Percentiles rank a stretch among this genome's conserved stretches.
These are phyloP conservation scores for Suillus lakei DNA, from an alignment of 768 basidiomycete genomes.

Conservation along the genomic window DNA sequence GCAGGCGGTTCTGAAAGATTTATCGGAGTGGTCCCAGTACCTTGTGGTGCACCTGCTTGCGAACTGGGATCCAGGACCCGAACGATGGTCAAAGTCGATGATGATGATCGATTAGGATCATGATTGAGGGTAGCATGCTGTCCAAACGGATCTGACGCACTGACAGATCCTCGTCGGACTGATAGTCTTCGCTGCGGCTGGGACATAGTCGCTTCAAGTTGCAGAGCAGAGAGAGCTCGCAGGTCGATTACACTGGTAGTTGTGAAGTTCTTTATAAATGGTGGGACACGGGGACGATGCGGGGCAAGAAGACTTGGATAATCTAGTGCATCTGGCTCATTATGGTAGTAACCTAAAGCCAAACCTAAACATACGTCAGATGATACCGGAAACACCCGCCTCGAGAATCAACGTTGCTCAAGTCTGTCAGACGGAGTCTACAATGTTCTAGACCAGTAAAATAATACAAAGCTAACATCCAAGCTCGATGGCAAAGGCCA, in stretches of 20 bases:
- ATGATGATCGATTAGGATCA: slow-evolving; percentile 57
- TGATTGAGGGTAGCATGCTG: slow-evolving; percentile 55
- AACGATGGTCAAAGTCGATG: slow-evolving; percentile 75
- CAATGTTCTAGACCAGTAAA: background rate
- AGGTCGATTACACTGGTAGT: background rate
- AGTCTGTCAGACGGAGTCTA: background rate
- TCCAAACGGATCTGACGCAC: slow-evolving; percentile 73
- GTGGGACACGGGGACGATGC: slow-evolving; percentile 5
- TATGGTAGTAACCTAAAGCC: background rate
- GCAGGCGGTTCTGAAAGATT: slow-evolving; percentile 32
- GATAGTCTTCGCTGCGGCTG: slow-evolving; percentile 42
- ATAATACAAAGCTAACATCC: slow-evolving; percentile 31
- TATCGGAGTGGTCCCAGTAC: background rate
- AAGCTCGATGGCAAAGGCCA: slow-evolving; percentile 80
- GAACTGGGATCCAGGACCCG: slow-evolving; percentile 51
- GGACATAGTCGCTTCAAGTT: slow-evolving; percentile 18
- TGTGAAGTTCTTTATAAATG: slow-evolving; percentile 4
- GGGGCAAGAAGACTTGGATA: background rate
- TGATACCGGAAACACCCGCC: background rate
- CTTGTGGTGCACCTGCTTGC: slow-evolving; percentile 18
- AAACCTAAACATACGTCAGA: background rate
- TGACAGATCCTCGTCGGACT: slow-evolving; percentile 66
- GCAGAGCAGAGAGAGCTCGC: background rate
- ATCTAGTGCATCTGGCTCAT: background rate
- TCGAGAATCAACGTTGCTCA: background rate